Conservation (phyloP, 176 grass and related monocot species). For the Saccharum officinarum region DNA sequence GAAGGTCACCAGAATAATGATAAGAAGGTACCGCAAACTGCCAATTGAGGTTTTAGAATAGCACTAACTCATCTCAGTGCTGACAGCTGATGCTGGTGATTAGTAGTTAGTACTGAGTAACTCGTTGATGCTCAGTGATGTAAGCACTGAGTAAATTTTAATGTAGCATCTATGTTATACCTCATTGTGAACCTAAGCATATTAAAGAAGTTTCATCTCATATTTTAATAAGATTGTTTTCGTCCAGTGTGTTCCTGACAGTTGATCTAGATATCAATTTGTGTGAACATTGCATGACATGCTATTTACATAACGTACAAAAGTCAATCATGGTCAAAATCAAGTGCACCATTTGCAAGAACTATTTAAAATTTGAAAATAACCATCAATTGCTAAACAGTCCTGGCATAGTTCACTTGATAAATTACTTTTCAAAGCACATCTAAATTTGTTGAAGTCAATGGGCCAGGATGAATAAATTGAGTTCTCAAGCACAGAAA, state of each 20-base stretch:
- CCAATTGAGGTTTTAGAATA: background rate
- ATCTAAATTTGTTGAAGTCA: background rate
- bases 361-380: background rate
- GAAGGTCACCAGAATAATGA: background rate
- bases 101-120: background rate
- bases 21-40: background rate
- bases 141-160: background rate
- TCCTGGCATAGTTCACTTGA: background rate
- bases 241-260: background rate
- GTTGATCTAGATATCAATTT: background rate
- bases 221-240: background rate
- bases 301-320: background rate
- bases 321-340: background rate
- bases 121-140: background rate
- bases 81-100: background rate
- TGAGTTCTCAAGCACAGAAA: background rate
- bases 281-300: background rate
- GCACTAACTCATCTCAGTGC: background rate
- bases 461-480: background rate
- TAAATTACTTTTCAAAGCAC: conserved; percentile 1
- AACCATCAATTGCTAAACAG: background rate
- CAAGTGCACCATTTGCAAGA: background rate
- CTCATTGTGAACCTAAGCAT: background rate
- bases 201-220: background rate
- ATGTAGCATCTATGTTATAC: background rate